Percentiles rank a stretch among this genome's conserved stretches.
These are phyloP conservation scores for Cyberlindnera petersonii DNA, from an alignment of 805 yeast genomes.

Conservation along the genomic window DNA sequence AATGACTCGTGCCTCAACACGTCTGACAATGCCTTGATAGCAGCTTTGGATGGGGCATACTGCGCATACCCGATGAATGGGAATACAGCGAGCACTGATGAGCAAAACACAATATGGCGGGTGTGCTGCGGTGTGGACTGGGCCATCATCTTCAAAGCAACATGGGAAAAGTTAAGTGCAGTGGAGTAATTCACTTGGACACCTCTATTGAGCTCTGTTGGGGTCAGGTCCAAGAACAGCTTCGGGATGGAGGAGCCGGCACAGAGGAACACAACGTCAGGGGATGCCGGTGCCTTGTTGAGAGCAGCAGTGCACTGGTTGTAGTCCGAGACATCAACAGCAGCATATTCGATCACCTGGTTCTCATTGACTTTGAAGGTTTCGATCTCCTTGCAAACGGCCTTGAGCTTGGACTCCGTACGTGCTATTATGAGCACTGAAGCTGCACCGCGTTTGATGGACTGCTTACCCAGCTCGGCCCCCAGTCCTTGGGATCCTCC, in stretches of 20 bases:
- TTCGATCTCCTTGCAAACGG: conserved; percentile 45
- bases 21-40: conserved; percentile 70
- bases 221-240: conserved; percentile 62
- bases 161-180: conserved; percentile 67
- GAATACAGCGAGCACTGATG: conserved; percentile 78
- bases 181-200: conserved; percentile 69
- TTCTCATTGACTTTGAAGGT: conserved; percentile 25
- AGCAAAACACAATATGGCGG: conserved; percentile 57
- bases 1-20: conserved; percentile 76
- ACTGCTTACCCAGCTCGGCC: conserved; percentile 61
- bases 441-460: conserved; percentile 54
- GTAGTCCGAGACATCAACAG: conserved; percentile 65
- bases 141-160: conserved; percentile 42
- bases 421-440: conserved; percentile 76
- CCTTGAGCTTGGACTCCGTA: conserved; percentile 53
- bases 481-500: conserved; percentile 98
- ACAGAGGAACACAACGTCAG: conserved; percentile 78
- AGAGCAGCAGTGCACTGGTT: conserved; percentile 44
- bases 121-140: conserved; percentile 11
- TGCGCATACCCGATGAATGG: conserved; percentile 90
- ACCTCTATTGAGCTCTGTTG: conserved; percentile 56
- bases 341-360: conserved; percentile 33
- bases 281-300: conserved; percentile 36
- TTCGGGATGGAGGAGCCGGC: conserved; percentile 87
- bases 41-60: conserved; percentile 87